Evolutionary conservation across 345 rosid genomes (phyloP).

Genomic region (Linum tenue): DNA sequence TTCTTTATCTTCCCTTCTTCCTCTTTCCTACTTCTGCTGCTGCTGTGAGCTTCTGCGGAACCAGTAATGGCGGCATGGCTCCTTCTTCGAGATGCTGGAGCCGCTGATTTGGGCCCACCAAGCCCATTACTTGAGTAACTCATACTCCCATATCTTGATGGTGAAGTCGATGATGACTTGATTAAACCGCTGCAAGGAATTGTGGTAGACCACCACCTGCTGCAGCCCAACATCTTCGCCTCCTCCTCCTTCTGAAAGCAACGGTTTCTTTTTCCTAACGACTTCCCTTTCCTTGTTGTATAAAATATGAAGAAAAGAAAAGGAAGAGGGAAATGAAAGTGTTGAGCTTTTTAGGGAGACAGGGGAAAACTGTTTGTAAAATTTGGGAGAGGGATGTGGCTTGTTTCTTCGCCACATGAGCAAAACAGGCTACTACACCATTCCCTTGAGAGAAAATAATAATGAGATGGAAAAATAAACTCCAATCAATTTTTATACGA

Average conservation of each 20-base stretch:
- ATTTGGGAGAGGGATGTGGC: neutral
- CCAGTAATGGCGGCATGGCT: neutral
- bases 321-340: neutral
- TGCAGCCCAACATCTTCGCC: neutral
- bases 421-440: neutral
- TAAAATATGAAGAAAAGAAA: too few relatives aligned
- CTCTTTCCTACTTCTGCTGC: neutral
- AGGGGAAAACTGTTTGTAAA: too few relatives aligned
- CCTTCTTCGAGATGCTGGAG: neutral
- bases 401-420: neutral
- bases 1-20: conserved; percentile 16
- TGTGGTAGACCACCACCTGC: neutral
- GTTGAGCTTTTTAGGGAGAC: neutral
- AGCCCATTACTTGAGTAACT: neutral
- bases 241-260: neutral
- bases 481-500: too few relatives aligned
- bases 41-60: neutral
- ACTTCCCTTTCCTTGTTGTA: too few relatives aligned
- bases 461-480: too few relatives aligned
- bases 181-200: neutral
- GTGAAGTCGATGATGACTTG: neutral
- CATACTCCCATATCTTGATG: neutral
- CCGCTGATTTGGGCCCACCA: neutral
- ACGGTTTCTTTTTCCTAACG: neutral
- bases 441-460: too few relatives aligned